Evolutionary conservation across 495 filamentous ascomycete species (phyloP).

Genomic region (Terfezia boudieri): DNA sequence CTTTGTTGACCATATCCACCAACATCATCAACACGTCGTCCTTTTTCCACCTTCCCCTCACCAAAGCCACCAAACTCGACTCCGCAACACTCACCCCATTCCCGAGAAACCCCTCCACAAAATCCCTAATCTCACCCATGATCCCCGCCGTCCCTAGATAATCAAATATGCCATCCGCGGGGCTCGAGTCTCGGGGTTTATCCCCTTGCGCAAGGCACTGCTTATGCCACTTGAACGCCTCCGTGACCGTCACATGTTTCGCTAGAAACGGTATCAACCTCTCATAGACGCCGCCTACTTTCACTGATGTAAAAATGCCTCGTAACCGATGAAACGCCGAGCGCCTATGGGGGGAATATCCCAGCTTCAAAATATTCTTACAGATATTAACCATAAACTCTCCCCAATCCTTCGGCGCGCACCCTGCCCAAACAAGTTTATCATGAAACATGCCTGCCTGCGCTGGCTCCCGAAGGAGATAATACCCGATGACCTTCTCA

Average conservation of each 20-base stretch:
- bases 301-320: conserved; percentile 6
- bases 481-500: no score
- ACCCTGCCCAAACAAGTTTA: no score
- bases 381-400: no score
- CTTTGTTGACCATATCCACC: conserved; percentile 3
- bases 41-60: conserved; percentile 8
- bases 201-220: conserved; percentile 9
- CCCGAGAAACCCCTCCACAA: conserved; percentile 5
- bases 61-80: conserved; percentile 3
- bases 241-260: conserved; percentile 1
- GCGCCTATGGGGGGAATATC: no score
- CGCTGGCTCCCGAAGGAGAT: no score
- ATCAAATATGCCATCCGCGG: conserved; percentile 7
- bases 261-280: conserved; percentile 9
- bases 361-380: no score
- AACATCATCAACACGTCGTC: conserved; percentile 13
- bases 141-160: conserved; percentile 8
- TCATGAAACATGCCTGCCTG: no score
- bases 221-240: conserved; percentile 14
- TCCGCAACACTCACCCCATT: conserved; percentile 5
- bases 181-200: conserved; percentile 5
- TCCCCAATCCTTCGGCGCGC: no score
- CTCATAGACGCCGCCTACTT: conserved; percentile 6
- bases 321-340: conserved; percentile 3
- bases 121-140: conserved; percentile 5